Conservation (phyloP, 2,329 filamentous ascomycete species). For the Paramyrothecium roridum region DNA sequence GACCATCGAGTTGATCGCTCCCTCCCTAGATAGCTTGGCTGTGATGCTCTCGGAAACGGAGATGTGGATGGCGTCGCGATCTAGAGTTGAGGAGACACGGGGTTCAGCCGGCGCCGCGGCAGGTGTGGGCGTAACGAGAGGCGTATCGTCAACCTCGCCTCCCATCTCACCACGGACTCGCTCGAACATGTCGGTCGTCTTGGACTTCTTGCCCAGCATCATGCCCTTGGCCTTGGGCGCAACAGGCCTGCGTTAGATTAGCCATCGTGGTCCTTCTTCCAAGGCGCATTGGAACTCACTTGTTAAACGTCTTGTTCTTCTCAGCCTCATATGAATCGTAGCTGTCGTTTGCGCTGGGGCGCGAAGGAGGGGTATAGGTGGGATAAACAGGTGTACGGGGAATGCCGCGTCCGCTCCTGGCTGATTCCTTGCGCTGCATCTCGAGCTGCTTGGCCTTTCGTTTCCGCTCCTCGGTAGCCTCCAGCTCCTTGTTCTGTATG, state of each 20-base stretch:
- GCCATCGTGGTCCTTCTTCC: neutral
- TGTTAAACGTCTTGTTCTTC: constrained; percentile 88
- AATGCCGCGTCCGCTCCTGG: constrained; percentile 66
- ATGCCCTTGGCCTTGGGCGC: constrained; percentile 92
- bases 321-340: constrained; percentile 96
- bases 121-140: constrained; percentile 61
- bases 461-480: constrained; percentile 97
- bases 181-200: constrained; percentile 96
- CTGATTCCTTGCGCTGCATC: constrained; percentile 96
- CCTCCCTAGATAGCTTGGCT: constrained; percentile 85
- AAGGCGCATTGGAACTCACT: constrained; percentile 46
- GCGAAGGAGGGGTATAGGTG: constrained; percentile 78
- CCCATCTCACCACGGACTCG: constrained; percentile 89
- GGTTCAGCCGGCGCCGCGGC: constrained; percentile 46
- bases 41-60: constrained; percentile 87
- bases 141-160: constrained; percentile 75
- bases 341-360: constrained; percentile 71
- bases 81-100: constrained; percentile 63
- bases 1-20: constrained; percentile 78
- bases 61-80: constrained; percentile 83
- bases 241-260: constrained; percentile 40
- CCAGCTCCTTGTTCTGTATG: constrained; percentile 89
- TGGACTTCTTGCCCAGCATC: constrained; percentile 98
- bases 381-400: constrained; percentile 81
- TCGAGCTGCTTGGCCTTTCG: constrained; percentile 98